Conservation (phyloP, 495 filamentous ascomycete species). For the Tuber aestivum region DNA sequence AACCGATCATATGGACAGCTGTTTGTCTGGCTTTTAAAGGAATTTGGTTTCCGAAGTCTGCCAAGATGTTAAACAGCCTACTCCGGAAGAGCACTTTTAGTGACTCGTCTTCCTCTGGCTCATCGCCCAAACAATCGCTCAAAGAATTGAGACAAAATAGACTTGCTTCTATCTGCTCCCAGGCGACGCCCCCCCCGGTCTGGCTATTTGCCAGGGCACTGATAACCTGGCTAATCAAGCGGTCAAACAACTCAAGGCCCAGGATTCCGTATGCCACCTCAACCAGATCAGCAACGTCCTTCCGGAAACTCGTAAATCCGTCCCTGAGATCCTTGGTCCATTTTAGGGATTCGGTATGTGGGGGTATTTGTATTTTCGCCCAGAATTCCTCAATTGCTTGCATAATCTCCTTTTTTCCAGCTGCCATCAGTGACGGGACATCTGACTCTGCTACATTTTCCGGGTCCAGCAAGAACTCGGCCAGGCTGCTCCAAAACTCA, state of each 20-base stretch:
- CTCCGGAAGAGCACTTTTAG: constrained; percentile 64
- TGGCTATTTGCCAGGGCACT: constrained; percentile 51
- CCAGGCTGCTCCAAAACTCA: constrained; percentile 76
- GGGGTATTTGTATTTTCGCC: constrained; percentile 59
- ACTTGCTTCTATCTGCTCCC: constrained; percentile 73
- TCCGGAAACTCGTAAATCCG: constrained; percentile 70
- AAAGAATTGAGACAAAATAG: constrained; percentile 72
- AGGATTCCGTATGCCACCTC: constrained; percentile 67
- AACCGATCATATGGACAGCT: constrained; percentile 67
- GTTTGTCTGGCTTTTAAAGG: constrained; percentile 70
- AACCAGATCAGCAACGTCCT: constrained; percentile 75
- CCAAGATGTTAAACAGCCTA: constrained; percentile 57
- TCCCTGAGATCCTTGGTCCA: constrained; percentile 69
- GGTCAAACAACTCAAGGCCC: constrained; percentile 60
- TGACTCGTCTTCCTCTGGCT: constrained; percentile 58
- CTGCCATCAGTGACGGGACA: constrained; percentile 46
- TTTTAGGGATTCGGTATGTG: constrained; percentile 42
- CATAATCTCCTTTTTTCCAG: constrained; percentile 46
- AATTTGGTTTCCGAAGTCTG: constrained; percentile 51
- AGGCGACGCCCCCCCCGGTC: constrained; percentile 46
- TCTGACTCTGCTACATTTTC: constrained; percentile 36
- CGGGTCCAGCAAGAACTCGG: constrained; percentile 52
- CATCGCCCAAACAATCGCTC: constrained; percentile 67
- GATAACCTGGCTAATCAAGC: constrained; percentile 61
- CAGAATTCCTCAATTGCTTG: constrained; percentile 56